Evolutionary conservation across 2,329 filamentous ascomycete genomes (phyloP).

Genomic region (Leptographium galeiforme): DNA sequence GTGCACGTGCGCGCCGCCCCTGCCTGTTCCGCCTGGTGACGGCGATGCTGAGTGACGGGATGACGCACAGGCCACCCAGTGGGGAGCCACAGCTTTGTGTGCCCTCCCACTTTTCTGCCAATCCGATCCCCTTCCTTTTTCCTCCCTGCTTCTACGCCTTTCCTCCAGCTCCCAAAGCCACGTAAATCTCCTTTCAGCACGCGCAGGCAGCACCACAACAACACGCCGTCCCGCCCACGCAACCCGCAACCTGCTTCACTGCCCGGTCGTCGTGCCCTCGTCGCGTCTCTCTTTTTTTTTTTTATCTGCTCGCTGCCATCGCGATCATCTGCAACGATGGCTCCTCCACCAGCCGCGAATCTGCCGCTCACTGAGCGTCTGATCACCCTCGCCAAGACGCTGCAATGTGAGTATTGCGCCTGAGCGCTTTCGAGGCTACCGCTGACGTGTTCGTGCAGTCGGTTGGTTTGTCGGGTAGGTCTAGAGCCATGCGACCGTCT

Average conservation of each 20-base stretch:
- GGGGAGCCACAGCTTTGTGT: background rate
- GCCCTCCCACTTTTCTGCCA: background rate
- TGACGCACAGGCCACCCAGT: background rate
- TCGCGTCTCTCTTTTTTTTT: background rate
- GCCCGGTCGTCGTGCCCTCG: background rate
- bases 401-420: slow-evolving; percentile 61
- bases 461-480: slow-evolving; percentile 75
- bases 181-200: slow-evolving; percentile 1
- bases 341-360: slow-evolving; percentile 58
- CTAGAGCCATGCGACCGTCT: background rate
- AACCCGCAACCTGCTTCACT: background rate
- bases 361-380: slow-evolving; percentile 64
- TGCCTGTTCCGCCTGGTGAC: background rate
- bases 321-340: slow-evolving; percentile 32
- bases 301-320: background rate
- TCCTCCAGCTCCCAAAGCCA: background rate
- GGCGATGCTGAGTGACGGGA: background rate
- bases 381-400: slow-evolving; percentile 66
- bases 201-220: background rate
- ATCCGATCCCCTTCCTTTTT: background rate
- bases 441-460: slow-evolving; percentile 30
- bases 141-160: background rate
- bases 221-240: background rate
- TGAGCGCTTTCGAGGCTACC: slow-evolving; percentile 3
- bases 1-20: background rate